Evolutionary conservation across 768 basidiomycete genomes (phyloP).

Genomic region (Auricularia heimuer): DNA sequence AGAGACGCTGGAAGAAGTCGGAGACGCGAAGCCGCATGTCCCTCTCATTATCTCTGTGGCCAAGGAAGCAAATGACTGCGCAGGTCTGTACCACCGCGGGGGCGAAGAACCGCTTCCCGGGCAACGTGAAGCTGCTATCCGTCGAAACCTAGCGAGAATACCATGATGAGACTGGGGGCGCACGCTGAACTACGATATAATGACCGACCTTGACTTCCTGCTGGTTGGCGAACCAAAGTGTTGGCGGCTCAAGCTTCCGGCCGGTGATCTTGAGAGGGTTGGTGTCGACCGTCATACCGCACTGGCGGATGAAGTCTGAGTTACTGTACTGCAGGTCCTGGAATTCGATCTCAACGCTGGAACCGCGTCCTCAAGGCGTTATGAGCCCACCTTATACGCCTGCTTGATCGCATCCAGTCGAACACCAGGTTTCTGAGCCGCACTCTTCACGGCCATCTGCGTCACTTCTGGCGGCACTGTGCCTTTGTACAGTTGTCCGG

Average conservation of each 20-base stretch:
- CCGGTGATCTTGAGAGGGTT: slow-evolving; percentile 48
- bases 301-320: slow-evolving; percentile 65
- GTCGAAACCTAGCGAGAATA: not conserved
- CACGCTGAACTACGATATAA: no score
- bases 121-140: not conserved
- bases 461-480: slow-evolving; percentile 61
- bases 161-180: not conserved
- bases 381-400: slow-evolving; percentile 27
- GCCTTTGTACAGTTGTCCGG: slow-evolving; percentile 63
- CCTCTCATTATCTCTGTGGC: not conserved
- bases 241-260: slow-evolving; percentile 53
- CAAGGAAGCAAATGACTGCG: not conserved
- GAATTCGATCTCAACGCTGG: no score
- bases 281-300: slow-evolving; percentile 55
- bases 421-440: slow-evolving; percentile 51
- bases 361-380: not conserved
- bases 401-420: slow-evolving; percentile 44
- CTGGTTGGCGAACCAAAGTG: slow-evolving; percentile 32
- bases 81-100: not conserved
- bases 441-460: slow-evolving; percentile 50
- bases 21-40: not conserved
- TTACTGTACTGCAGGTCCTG: slow-evolving; percentile 44
- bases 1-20: no score
- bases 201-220: not conserved
- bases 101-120: not conserved